Evolutionary conservation across 352 stramenopile genomes (phyloP).

Genomic region (Peronospora farinosa): DNA sequence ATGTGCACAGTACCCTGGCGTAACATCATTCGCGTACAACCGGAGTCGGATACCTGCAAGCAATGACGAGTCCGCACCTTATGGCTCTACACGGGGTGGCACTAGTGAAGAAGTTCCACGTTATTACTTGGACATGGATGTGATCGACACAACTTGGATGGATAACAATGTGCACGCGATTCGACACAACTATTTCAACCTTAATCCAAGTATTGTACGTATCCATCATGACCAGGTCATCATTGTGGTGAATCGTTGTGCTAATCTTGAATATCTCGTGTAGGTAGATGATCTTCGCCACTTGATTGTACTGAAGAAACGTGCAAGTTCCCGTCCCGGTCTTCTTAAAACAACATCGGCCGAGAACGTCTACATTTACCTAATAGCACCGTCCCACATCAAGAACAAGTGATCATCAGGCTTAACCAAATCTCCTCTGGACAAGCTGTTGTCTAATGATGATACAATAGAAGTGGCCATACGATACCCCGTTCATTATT

Average conservation of each 20-base stretch:
- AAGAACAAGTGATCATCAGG: slow-evolving; percentile 48
- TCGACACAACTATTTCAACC: slow-evolving; percentile 82
- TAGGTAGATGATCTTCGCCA: slow-evolving; percentile 52
- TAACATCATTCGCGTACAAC: slow-evolving; percentile 53
- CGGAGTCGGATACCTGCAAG: slow-evolving; percentile 17
- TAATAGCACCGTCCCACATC: slow-evolving; percentile 57
- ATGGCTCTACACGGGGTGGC: slow-evolving; percentile 20
- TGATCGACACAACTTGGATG: slow-evolving; percentile 85
- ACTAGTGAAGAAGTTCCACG: slow-evolving; percentile 18
- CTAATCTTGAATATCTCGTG: slow-evolving; percentile 6
- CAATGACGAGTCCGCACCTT: slow-evolving; percentile 17
- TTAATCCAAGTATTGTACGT: slow-evolving; percentile 77
- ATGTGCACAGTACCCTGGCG: slow-evolving; percentile 42
- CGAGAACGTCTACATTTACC: slow-evolving; percentile 73
- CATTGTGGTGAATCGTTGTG: too few species aligned
- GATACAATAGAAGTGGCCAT: too few species aligned
- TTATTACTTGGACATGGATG: slow-evolving; percentile 75
- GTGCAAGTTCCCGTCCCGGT: slow-evolving; percentile 40
- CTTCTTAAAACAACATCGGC: slow-evolving; percentile 51
- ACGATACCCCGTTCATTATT: neutral
- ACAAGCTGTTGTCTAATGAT: neutral
- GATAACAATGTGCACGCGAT: slow-evolving; percentile 82
- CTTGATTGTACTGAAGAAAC: slow-evolving; percentile 53
- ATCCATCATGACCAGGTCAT: neutral
- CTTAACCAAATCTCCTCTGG: neutral